Evolutionary conservation across 2,329 filamentous ascomycete genomes (phyloP), one percentile per base, ranked within the genome.

Genomic region (Claviceps arundinis): DNA sequence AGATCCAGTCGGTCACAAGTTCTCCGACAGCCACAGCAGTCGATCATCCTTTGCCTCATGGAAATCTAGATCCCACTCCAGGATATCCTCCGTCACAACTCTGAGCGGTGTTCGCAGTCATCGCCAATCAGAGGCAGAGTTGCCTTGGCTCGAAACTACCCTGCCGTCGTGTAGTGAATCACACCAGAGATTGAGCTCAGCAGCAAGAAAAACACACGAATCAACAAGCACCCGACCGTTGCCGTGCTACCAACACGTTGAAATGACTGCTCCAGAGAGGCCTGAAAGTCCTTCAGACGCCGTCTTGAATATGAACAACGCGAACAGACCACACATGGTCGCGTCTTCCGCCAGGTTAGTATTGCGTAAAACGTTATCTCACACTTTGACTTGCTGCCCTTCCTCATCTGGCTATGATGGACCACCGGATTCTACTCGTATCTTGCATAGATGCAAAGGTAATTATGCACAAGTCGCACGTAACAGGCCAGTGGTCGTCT

Each of bases 51-150:
- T 72, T 58, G 68, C 69, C 17, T 73, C 73, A 2, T 72, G 74
- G 2, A 70, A 67, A 1, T 76, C 73, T 1, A 63, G 65, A 14
- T 66, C 68, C 0, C 75, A 79, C 58, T 80, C 77, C 2, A 68
- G 76, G 40, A 68, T 77, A 48, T 78, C 77, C 1, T 80, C 76
- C 0, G 66, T 73, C 44, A 78, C 77, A 1, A 78, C 75, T 0
- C 66, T 74, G 22, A 71, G 71, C 49, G 70, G 71, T 9, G 61
- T 66, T 7, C 66, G 69, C 52, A 60, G 64, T 13, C 59, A 68
- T 42, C 62, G 61, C 14, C 58, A 64, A 9, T 61, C 66, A 5
- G 56, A 66, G 19, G 61, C 65, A 22, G 70, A 75, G 45, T 62
- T 70, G 41, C 65, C 67, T 5, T 59, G 63, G 4, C 58, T 68